Evolutionary conservation across 2,329 filamentous ascomycete genomes (phyloP), one percentile per base, ranked within the genome.

Genomic region (Orbilia brochopaga): DNA sequence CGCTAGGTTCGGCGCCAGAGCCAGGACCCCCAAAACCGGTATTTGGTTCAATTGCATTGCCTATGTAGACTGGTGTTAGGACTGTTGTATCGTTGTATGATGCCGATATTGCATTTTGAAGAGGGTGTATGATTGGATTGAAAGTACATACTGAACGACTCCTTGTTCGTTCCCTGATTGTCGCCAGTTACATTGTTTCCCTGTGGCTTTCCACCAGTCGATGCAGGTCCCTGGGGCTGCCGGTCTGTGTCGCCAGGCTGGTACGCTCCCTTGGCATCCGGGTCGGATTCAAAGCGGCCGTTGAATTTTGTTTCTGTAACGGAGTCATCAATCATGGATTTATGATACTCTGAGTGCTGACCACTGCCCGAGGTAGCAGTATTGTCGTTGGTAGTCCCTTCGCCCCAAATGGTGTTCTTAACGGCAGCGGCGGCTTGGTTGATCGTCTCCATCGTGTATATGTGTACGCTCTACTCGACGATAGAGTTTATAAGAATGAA

Each of bases 371-470:
- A 48, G 11, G 30, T 24, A n/a, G 35, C 17, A 19, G 53, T 56
- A 17, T 52, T 21, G 40, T 19, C 51, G 24, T 10, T 73, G 60
- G 75, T 74, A 37, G 76, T 76, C 65, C 69, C 76, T 30, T 81
- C 80, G 11, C 82, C 83, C 82, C 82, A 85, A 44, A 85, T 78
- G 30, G 79, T 81, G 74, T 82, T 82, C 23, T 81, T 81, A 27
- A 83, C 83, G 8, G 81, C 78, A n/a, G 78, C 76, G 24, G 83
- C 82, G 58, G 86, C 80, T 78, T 82, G 85, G 79, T 81, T 87
- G 75, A 90, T 81, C 35, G 86, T 84, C 70, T 90, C 88, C 67
- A 72, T 72, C 60, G 46, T 64, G 35, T 3, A 54, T 55, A 21
- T 37, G 8, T n/a, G 40, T 60, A 44, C n/a, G 40, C 13, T 44